Evolutionary conservation across 2,329 filamentous ascomycete genomes (phyloP).

Genomic region (Plectosphaerella cucumerina): DNA sequence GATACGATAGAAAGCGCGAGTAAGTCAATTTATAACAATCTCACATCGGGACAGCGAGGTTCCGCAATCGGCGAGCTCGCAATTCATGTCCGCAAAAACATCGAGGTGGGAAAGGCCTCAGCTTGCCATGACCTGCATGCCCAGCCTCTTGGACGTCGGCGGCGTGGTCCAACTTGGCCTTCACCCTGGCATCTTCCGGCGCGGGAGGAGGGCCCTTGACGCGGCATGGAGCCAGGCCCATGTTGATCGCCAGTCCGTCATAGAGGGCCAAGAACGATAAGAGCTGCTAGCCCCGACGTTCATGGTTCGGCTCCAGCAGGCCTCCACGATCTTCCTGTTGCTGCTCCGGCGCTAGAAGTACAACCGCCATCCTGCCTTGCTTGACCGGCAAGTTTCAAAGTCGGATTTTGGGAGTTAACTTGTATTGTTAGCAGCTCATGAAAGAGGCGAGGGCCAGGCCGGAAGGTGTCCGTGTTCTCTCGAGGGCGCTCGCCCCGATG

Average conservation of each 20-base stretch:
- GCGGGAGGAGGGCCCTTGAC: not conserved
- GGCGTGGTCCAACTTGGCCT: not conserved
- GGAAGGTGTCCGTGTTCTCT: no score
- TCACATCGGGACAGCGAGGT: not conserved
- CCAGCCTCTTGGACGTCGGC: not conserved
- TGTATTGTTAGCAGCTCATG: not conserved
- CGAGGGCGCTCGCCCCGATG: no score
- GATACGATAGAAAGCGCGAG: not conserved
- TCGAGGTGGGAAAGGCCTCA: not conserved
- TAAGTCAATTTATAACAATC: not conserved
- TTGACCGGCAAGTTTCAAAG: no score
- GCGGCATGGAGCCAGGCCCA: not conserved
- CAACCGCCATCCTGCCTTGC: no score
- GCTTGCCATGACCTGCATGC: not conserved
- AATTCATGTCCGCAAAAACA: not conserved
- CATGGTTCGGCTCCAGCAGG: not conserved
- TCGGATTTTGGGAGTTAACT: no score
- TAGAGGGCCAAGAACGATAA: not conserved
- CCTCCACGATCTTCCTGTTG: not conserved
- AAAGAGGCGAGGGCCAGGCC: no score
- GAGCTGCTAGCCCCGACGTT: not conserved
- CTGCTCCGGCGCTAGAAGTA: not conserved
- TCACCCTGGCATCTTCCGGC: not conserved
- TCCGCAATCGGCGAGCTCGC: not conserved
- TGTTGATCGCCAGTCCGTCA: not conserved